Conservation (phyloP, 176 grass and related monocot genomes). For the Phoenix roebelenii region DNA sequence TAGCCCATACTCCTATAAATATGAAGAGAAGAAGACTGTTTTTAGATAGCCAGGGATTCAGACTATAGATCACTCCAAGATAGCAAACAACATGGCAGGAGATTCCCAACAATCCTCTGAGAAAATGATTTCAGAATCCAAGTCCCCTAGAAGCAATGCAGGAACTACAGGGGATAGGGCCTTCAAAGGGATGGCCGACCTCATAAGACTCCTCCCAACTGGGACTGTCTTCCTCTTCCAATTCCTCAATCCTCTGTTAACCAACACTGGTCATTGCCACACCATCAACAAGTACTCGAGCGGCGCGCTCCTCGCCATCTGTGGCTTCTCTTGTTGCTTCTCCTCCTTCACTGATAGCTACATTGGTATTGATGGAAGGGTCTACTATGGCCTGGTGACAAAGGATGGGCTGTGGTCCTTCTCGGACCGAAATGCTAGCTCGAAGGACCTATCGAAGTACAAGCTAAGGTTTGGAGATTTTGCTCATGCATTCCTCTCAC, state of each 20-base stretch:
- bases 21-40: too few species aligned
- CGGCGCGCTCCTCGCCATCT: constrained; percentile 4
- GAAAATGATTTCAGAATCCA: too few species aligned
- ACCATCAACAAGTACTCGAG: not conserved
- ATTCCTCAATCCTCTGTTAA: constrained; percentile 11
- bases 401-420: constrained; percentile 4
- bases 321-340: constrained; percentile 5
- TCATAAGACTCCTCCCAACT: constrained; percentile 8
- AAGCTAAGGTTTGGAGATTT: not conserved
- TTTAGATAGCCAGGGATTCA: too few species aligned
- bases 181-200: constrained; percentile 4
- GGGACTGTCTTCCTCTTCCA: constrained; percentile 17
- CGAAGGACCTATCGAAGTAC: not conserved
- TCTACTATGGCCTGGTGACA: constrained; percentile 12
- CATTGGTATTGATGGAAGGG: not conserved
- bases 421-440: not conserved
- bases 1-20: too few species aligned
- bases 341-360: constrained; percentile 12
- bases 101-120: too few species aligned
- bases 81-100: too few species aligned
- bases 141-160: too few species aligned
- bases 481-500: not conserved
- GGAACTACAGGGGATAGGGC: not conserved
- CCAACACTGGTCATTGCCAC: constrained; percentile 9
- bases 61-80: too few species aligned